Base-by-base conservation (phyloP, 129 eudicot genomes). In the Solidago caesia region DNA sequence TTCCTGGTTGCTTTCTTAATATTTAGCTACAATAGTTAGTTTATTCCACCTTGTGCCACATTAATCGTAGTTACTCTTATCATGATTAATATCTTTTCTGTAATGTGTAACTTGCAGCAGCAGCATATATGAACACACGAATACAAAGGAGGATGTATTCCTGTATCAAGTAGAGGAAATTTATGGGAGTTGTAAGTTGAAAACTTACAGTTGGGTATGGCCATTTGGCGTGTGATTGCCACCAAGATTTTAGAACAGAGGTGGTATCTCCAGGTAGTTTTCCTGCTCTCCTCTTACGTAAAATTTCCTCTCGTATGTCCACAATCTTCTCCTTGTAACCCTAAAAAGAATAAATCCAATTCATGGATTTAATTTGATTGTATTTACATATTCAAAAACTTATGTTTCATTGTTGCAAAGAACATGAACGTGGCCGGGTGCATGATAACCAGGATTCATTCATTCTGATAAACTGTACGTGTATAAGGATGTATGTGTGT, bases 181-280 rank as follows among this genome's bases (percentile, higher is more conserved):
- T 21, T 21, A 0, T 21, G 21, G 21, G 21, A 21, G 21, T 21
- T 21, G 21, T 21, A 21, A 21, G 21, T 21, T 41, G 56, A 2
- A 44, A n/a, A 69, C 77, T 82, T 82, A 91, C 97, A 11, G 93
- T 92, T 48, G 91, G 97, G 70, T 89, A 92, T 68, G 93, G 96
- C 93, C 96, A 92, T 81, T 92, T 85, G 68, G 97, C 82, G 76
- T 88, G 97, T 55, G 96, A 86, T 78, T 88, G 97, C 97, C 97
- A 91, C 97, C 97, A 91, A 67, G 92, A 88, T 74, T 91, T 91
- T 39, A 91, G 70, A 77, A 89, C 89, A 73, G 97, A 88, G 46
- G 96, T 91, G 58, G 97, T 91, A 80, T 88, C 97, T 61, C 97
- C 97, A 5, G 97, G 97, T 45, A 91, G 91, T 82, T 91, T 91